Evolutionary conservation across 768 basidiomycete genomes (phyloP).

Genomic region (Kwoniella shandongensis): DNA sequence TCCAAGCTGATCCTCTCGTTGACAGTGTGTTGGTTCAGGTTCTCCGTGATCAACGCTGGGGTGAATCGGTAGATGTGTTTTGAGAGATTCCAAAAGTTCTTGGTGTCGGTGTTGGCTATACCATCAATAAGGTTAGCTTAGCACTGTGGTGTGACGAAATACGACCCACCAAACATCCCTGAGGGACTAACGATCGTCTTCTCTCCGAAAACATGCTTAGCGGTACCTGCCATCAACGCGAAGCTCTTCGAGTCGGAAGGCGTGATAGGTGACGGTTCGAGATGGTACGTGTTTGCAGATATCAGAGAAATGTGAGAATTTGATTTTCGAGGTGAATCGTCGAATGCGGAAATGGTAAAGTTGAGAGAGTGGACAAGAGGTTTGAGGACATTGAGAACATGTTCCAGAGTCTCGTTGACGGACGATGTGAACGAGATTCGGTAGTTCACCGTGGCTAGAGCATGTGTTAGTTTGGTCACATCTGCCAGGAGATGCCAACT

Average conservation of each 20-base stretch:
- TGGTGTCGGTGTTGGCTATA: constrained; percentile 53
- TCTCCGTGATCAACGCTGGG: constrained; percentile 42
- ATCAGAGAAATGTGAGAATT: constrained; percentile 42
- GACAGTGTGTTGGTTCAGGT: constrained; percentile 53
- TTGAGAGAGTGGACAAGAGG: constrained; percentile 42
- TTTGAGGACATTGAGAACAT: constrained; percentile 35
- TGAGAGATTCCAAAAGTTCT: constrained; percentile 50
- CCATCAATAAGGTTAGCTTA: neutral
- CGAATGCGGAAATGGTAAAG: constrained; percentile 45
- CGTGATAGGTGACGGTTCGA: constrained; percentile 48
- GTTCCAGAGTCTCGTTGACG: constrained; percentile 44
- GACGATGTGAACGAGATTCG: constrained; percentile 54
- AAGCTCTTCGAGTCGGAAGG: constrained; percentile 36
- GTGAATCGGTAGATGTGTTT: constrained; percentile 54
- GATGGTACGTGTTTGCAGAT: constrained; percentile 10
- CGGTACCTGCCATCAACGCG: constrained; percentile 50
- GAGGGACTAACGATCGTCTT: constrained; percentile 51
- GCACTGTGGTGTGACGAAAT: no score
- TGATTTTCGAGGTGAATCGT: constrained; percentile 19
- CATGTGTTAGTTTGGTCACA: no score
- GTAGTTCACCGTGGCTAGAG: constrained; percentile 50
- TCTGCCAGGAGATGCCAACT: constrained; percentile 2
- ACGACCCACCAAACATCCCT: constrained; percentile 50
- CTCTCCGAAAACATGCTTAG: constrained; percentile 48
- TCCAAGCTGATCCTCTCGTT: constrained; percentile 52